Percentiles rank a stretch among this genome's conserved stretches.
Conservation (phyloP, 176 grass and related monocot genomes). For the Eragrostis nindensis region DNA sequence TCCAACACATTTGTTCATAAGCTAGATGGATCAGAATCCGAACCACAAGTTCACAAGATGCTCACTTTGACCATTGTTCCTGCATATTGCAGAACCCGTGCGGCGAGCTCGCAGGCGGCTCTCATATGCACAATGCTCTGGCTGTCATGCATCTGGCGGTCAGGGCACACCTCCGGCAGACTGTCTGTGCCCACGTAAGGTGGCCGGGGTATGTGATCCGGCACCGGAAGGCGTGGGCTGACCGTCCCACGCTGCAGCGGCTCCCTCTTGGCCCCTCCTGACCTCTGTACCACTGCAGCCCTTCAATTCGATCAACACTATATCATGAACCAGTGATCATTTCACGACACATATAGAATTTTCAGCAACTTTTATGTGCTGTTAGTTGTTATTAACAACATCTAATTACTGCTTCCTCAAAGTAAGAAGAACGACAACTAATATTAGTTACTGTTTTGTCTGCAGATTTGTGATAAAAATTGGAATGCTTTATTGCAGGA, state of each 20-base stretch:
- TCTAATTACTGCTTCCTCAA: too few species aligned
- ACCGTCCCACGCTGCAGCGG: slow-evolving; percentile 65
- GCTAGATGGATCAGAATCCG: not conserved
- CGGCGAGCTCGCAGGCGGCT: slow-evolving; percentile 68
- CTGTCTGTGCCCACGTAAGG: slow-evolving; percentile 53
- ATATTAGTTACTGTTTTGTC: too few species aligned
- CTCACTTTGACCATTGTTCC: slow-evolving; percentile 74
- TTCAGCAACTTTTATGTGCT: not conserved
- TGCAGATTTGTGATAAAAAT: too few species aligned
- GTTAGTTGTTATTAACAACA: too few species aligned
- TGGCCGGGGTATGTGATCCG: slow-evolving; percentile 62
- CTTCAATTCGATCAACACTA: slow-evolving; percentile 43
- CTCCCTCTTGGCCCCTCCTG: slow-evolving; percentile 24
- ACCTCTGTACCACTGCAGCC: slow-evolving; percentile 37
- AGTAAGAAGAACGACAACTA: too few species aligned
- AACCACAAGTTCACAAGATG: not conserved
- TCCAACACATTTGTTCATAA: not conserved
- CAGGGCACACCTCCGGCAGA: slow-evolving; percentile 62
- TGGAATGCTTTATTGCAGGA: too few species aligned
- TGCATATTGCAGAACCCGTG: slow-evolving; percentile 73
- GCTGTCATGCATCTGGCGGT: slow-evolving; percentile 69
- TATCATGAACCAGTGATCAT: slow-evolving; percentile 11
- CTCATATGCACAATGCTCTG: slow-evolving; percentile 67
- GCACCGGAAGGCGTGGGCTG: slow-evolving; percentile 59
- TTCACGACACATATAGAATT: not conserved